These are phyloP conservation scores for Aegilops longissima DNA, from an alignment of 176 grass and related monocot genomes.

Conservation along the genomic window DNA sequence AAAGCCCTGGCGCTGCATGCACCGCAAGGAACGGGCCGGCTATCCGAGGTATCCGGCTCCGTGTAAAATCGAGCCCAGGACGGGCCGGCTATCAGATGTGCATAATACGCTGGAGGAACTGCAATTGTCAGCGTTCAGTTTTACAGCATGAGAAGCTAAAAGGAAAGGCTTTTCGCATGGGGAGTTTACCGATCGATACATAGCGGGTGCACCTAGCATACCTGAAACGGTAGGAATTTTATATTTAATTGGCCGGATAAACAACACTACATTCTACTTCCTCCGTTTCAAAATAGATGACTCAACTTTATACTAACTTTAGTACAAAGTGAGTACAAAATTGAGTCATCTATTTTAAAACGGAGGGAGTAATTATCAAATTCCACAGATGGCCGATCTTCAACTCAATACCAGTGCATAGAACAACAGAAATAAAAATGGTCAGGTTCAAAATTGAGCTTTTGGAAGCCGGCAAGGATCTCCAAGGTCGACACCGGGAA, in stretches of 20 bases:
- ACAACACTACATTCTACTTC: background rate
- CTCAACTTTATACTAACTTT: too few relatives aligned
- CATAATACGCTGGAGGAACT: constrained; percentile 51
- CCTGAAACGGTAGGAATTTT: constrained; percentile 33
- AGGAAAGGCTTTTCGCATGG: background rate
- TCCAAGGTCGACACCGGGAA: too few relatives aligned
- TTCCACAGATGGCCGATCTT: constrained; percentile 94
- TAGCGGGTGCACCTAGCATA: constrained; percentile 82
- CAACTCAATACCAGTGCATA: constrained; percentile 85
- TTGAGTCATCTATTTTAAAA: too few relatives aligned
- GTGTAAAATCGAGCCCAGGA: constrained; percentile 81
- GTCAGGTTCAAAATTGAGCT: constrained; percentile 3
- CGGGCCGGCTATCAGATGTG: constrained; percentile 48
- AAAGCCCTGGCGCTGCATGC: constrained; percentile 30
- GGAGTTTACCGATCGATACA: constrained; percentile 71
- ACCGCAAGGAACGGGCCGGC: background rate
- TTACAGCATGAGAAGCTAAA: background rate
- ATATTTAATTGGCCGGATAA: background rate
- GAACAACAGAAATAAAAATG: constrained; percentile 12
- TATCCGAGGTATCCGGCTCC: too few relatives aligned
- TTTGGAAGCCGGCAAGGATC: too few relatives aligned
- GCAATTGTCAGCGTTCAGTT: constrained; percentile 5
- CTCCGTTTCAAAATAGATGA: too few relatives aligned
- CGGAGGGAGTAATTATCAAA: constrained; percentile 72
- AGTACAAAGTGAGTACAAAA: too few relatives aligned